Evolutionary conservation across 768 basidiomycete species (phyloP).

Genomic region (Lactifluus volemus): DNA sequence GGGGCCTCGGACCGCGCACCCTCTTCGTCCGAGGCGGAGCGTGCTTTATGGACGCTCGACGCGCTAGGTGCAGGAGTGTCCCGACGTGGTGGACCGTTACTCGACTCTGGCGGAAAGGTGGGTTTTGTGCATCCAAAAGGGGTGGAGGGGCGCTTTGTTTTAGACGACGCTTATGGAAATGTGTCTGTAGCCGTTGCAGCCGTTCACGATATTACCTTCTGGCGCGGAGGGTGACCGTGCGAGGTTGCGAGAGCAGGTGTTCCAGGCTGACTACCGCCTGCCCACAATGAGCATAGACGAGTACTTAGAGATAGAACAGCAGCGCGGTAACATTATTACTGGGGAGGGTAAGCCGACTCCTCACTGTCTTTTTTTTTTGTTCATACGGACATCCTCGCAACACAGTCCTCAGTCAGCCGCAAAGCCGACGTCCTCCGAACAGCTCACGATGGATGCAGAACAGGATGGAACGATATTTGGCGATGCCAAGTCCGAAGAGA

Average conservation of each 20-base stretch:
- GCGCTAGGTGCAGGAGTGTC: conserved; percentile 24
- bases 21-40: conserved; percentile 30
- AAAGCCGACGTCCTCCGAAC: conserved; percentile 65
- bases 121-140: too few species aligned
- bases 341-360: conserved; percentile 66
- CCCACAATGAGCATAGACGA: conserved; percentile 97
- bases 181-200: conserved; percentile 60
- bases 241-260: conserved; percentile 70
- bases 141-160: conserved; percentile 5
- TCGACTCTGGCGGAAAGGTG: conserved; percentile 76
- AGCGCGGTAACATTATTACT: conserved; percentile 78
- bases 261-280: conserved; percentile 71
- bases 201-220: conserved; percentile 88
- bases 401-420: conserved; percentile 27
- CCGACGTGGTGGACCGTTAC: conserved; percentile 41
- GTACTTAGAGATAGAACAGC: conserved; percentile 78
- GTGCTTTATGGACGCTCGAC: conserved; percentile 71
- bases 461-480: conserved; percentile 70
- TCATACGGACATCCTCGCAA: not conserved
- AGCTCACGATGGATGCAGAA: conserved; percentile 71
- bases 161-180: not conserved
- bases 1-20: conserved; percentile 27
- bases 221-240: conserved; percentile 51
- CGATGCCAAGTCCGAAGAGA: conserved; percentile 62
- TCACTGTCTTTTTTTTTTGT: not conserved